Conservation (phyloP, 1,284 basidiomycete genomes). For the Apiotrichum mycotoxinovorans region DNA sequence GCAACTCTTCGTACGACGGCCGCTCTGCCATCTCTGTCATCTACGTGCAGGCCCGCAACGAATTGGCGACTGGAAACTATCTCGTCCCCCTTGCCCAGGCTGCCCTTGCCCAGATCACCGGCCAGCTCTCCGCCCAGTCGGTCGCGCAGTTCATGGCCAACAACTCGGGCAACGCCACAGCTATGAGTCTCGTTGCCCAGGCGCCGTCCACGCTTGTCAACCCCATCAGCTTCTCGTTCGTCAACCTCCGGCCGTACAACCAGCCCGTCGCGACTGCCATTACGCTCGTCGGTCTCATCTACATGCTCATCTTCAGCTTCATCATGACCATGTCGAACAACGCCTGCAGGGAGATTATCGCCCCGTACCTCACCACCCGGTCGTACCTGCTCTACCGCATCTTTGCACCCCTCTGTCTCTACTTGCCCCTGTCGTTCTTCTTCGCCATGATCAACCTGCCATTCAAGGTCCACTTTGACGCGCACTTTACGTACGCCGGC, state of each 20-base stretch:
- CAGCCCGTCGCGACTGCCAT: conserved; percentile 67
- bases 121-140: conserved; percentile 28
- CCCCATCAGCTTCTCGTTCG: conserved; percentile 56
- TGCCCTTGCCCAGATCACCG: conserved; percentile 30
- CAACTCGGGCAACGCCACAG: conserved; percentile 50
- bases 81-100: conserved; percentile 38
- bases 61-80: conserved; percentile 46
- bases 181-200: conserved; percentile 53
- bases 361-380: conserved; percentile 55
- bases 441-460: conserved; percentile 63
- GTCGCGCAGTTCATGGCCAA: conserved; percentile 31
- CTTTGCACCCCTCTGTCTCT: conserved; percentile 56
- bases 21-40: conserved; percentile 34
- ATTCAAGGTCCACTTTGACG: conserved; percentile 57
- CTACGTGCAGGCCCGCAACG: conserved; percentile 49
- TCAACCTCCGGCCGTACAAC: conserved; percentile 63
- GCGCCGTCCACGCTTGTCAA: conserved; percentile 61
- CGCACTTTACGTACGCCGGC: conserved; percentile 50
- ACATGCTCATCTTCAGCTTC: conserved; percentile 59
- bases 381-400: conserved; percentile 61
- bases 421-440: conserved; percentile 62
- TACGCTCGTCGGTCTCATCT: conserved; percentile 65
- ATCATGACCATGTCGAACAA: conserved; percentile 52
- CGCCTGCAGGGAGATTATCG: conserved; percentile 50
- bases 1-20: conserved; percentile 36